phyloP scores from a whole-genome alignment of 345 rosid species.

The Corchorus olitorius region DNA sequence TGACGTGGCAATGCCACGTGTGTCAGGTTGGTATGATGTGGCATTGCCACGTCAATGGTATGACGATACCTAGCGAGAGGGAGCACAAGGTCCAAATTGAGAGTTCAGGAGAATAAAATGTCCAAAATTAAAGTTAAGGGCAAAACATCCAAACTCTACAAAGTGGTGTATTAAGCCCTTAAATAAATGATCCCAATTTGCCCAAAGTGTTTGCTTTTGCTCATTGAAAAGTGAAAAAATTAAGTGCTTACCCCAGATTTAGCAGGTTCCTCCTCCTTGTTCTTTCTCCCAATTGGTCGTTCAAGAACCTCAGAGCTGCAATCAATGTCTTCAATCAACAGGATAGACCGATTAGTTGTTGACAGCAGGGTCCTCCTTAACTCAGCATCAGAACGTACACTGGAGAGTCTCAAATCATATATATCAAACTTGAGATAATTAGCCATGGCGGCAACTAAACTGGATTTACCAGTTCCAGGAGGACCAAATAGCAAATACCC shows the following conservation, averaged over 20 bases:
- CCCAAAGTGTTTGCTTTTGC: too few relatives aligned
- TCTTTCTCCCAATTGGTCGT: constrained; percentile 8
- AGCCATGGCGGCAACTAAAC: constrained; percentile 38
- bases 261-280: constrained; percentile 25
- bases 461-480: constrained; percentile 40
- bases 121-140: too few relatives aligned
- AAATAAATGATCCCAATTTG: too few relatives aligned
- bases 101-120: too few relatives aligned
- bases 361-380: constrained; percentile 43
- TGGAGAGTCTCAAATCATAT: constrained; percentile 29
- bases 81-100: too few relatives aligned
- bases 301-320: constrained; percentile 47
- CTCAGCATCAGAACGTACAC: constrained; percentile 35
- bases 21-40: too few relatives aligned
- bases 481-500: constrained; percentile 29
- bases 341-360: constrained; percentile 66
- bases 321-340: constrained; percentile 74
- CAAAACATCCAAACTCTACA: too few relatives aligned
- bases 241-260: constrained; percentile 15
- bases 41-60: too few relatives aligned
- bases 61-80: too few relatives aligned
- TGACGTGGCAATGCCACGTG: too few relatives aligned
- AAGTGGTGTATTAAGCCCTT: too few relatives aligned
- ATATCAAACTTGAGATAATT: constrained; percentile 35
- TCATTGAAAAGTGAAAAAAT: neutral